phyloP scores from a whole-genome alignment of 257 asterid genomes.

The Anisodus acutangulus region DNA sequence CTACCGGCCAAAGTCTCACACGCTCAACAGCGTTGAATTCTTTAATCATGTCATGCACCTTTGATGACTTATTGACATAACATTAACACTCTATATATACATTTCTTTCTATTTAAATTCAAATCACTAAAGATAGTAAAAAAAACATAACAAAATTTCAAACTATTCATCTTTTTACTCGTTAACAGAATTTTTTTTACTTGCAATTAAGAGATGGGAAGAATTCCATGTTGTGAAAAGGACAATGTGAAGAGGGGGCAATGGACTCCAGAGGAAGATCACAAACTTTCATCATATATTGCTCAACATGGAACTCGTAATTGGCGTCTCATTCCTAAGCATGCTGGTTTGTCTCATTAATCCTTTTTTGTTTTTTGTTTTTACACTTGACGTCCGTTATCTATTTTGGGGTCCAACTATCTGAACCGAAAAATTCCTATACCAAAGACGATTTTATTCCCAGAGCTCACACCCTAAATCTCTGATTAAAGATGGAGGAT shows the following conservation, averaged over 20 bases:
- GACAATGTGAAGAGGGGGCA: constrained; percentile 90
- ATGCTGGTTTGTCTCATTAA: constrained; percentile 58
- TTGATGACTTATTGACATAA: constrained; percentile 30
- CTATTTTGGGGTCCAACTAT: not conserved
- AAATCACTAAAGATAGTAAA: not conserved
- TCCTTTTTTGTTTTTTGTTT: not conserved
- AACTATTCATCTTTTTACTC: not conserved
- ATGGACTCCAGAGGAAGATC: constrained; percentile 98
- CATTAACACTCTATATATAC: constrained; percentile 15
- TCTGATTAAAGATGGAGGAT: too few relatives aligned
- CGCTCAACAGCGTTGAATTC: constrained; percentile 90
- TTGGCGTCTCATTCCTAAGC: constrained; percentile 98
- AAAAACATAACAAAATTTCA: not conserved
- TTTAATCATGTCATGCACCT: constrained; percentile 77
- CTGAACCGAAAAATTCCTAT: too few relatives aligned
- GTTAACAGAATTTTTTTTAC: not conserved
- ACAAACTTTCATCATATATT: constrained; percentile 88
- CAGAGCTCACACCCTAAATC: too few relatives aligned
- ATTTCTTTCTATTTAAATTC: not conserved
- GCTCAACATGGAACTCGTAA: constrained; percentile 93
- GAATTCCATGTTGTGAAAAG: constrained; percentile 94
- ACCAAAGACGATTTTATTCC: too few relatives aligned
- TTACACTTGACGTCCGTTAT: not conserved
- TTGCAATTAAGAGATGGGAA: constrained; percentile 53
- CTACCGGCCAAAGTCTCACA: constrained; percentile 85